Base-by-base conservation (phyloP, 768 basidiomycete genomes). In the Glaciozyma martinii region DNA sequence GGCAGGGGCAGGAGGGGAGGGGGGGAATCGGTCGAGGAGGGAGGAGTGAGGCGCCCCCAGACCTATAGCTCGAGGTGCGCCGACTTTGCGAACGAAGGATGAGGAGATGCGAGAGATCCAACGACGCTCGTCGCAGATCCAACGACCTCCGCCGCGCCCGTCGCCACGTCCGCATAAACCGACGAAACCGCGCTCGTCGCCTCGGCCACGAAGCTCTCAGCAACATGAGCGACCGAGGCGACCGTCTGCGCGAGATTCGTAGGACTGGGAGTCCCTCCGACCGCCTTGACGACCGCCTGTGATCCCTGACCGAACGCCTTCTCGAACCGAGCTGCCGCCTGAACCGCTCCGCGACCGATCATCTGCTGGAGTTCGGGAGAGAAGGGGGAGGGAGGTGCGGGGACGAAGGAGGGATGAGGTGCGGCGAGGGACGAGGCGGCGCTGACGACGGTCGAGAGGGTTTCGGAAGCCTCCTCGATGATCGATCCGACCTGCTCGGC, bases 201-300 rank as follows among this genome's bases (percentile, higher is more conserved):
- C 19, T 19, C 44, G 5, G 49, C 57, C n/a, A 50, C 50, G 54
- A 32, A 33, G 44, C 30, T 37, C 21, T 12, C 54, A 18, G 55
- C 42, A 18, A 47, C 46, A 47, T 47, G 18, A 21, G 12, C 46
- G 49, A 50, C 37, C 8, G 63, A 64, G 7, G 56, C 32, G 16
- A 54, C 43, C 12, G 67, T 44, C 29, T 64, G 61, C 1, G 59
- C n/a, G 9, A 66, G n/a, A 43, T 63, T 65, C 3, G 68, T 66
- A 18, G 68, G 65, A 8, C 50, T 44, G 13, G 65, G 68, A 43
- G 66, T 61, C 25, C 19, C 7, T 15, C 64, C 64, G 25, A 58
- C 43, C 3, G 65, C 62, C 32, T 56, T 30, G 5, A 63, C 33
- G 6, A 47, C 59, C 0, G 56, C 33, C 37, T 66, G 62, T 0